Percentiles rank a stretch among this genome's conserved stretches.
These are phyloP conservation scores for Nakaseomyces bracarensis DNA, from an alignment of 1,139 yeast genomes.

Conservation along the genomic window DNA sequence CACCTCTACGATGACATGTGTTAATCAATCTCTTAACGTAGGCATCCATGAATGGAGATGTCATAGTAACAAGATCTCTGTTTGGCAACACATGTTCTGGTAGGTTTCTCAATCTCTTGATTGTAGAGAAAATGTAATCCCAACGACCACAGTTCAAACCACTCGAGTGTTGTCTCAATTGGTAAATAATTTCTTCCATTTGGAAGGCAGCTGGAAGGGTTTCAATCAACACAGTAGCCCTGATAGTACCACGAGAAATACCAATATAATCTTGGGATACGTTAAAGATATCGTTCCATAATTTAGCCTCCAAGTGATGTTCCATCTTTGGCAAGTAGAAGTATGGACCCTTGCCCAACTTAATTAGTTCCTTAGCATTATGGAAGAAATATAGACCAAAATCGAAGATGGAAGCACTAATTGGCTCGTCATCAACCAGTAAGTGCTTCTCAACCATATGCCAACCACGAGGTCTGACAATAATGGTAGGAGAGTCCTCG, in stretches of 20 bases:
- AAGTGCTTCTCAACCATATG: conserved; percentile 71
- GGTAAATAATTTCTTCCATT: conserved; percentile 64
- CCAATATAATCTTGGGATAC: conserved; percentile 60
- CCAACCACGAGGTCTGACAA: conserved; percentile 85
- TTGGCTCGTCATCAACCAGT: conserved; percentile 63
- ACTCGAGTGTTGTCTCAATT: conserved; percentile 56
- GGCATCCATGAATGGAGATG: conserved; percentile 66
- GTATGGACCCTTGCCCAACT: conserved; percentile 64
- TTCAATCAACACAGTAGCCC: conserved; percentile 66
- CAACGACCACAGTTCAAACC: conserved; percentile 72
- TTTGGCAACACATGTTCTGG: conserved; percentile 58
- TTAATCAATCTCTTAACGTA: conserved; percentile 60
- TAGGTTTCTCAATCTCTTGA: conserved; percentile 54
- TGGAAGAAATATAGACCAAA: conserved; percentile 69
- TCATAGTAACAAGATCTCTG: conserved; percentile 68
- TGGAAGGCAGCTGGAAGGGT: conserved; percentile 68
- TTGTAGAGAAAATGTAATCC: conserved; percentile 66
- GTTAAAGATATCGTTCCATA: conserved; percentile 70
- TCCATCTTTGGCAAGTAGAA: conserved; percentile 75
- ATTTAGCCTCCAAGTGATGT: conserved; percentile 64
- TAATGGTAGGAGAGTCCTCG: conserved; percentile 58
- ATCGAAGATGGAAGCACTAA: conserved; percentile 68
- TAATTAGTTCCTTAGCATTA: conserved; percentile 51
- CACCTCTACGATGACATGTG: conserved; percentile 63
- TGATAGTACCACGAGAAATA: conserved; percentile 59